These are phyloP conservation scores for Scytalidium sp. DNA, from an alignment of 2,329 filamentous ascomycete species.

Conservation along the genomic window DNA sequence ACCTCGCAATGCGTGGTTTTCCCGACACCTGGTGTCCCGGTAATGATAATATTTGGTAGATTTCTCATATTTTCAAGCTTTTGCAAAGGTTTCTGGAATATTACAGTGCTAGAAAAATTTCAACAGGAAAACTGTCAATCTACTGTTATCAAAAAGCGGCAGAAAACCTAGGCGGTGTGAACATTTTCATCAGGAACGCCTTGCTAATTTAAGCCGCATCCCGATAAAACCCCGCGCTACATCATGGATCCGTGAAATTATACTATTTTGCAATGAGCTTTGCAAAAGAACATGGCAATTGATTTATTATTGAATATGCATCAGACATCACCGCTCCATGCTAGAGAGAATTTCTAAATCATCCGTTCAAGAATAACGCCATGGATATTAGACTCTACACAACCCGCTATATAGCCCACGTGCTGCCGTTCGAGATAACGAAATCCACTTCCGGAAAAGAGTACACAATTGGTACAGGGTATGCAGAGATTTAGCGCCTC, in stretches of 20 bases:
- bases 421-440: neutral
- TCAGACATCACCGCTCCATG: neutral
- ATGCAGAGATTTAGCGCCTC: conserved; percentile 1
- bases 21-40: conserved; percentile 91
- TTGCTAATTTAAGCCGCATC: too few species aligned
- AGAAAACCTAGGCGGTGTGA: neutral
- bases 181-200: too few species aligned
- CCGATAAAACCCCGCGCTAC: too few species aligned
- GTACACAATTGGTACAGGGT: neutral
- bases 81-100: neutral
- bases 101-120: neutral
- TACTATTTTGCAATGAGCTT: neutral
- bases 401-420: neutral
- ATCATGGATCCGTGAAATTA: too few species aligned
- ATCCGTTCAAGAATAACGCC: neutral
- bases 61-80: conserved; percentile 37
- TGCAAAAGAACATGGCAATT: neutral
- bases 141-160: conserved; percentile 5
- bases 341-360: neutral
- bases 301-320: neutral
- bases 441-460: neutral
- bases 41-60: conserved; percentile 87
- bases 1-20: conserved; percentile 91
- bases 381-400: neutral
- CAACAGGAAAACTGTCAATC: neutral